Evolutionary conservation across 441 rosid species (phyloP).

Genomic region (Pelargonium citronellum): DNA sequence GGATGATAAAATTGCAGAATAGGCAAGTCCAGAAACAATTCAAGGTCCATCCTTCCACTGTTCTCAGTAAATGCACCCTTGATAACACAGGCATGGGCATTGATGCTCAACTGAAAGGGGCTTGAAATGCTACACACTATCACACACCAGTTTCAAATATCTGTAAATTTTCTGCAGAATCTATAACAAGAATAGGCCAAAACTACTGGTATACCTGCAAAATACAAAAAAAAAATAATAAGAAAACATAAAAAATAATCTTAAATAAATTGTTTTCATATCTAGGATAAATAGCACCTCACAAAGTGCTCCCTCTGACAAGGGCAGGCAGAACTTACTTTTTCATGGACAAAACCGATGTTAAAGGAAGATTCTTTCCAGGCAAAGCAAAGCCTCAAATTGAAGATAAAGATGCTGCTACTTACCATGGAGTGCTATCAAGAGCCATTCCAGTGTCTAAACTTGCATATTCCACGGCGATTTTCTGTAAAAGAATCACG

Average conservation of each 20-base stretch:
- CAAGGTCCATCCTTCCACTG: neutral
- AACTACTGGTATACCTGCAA: neutral
- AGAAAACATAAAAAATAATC: neutral
- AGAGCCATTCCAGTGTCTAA: slow-evolving; percentile 55
- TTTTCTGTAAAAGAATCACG: slow-evolving; percentile 61
- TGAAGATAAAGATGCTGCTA: slow-evolving; percentile 11
- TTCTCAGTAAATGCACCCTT: neutral
- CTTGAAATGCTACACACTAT: neutral
- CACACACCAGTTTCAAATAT: neutral
- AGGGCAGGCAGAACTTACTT: neutral
- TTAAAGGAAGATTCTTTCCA: neutral
- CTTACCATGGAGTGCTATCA: slow-evolving; percentile 31
- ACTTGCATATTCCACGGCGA: slow-evolving; percentile 87
- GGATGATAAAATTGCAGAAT: slow-evolving; percentile 5
- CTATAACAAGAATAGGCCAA: neutral
- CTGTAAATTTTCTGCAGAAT: neutral
- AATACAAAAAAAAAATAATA: neutral
- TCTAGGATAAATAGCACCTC: neutral
- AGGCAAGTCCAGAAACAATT: slow-evolving; percentile 5
- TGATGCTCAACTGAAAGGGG: slow-evolving; percentile 2
- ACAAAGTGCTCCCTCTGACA: neutral
- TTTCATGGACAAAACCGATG: neutral
- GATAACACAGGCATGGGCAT: neutral
- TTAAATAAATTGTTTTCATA: too few relatives aligned
- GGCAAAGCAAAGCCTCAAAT: neutral